Evolutionary conservation across 2,329 filamentous ascomycete species (phyloP).

Genomic region (Dactylellina sp.): DNA sequence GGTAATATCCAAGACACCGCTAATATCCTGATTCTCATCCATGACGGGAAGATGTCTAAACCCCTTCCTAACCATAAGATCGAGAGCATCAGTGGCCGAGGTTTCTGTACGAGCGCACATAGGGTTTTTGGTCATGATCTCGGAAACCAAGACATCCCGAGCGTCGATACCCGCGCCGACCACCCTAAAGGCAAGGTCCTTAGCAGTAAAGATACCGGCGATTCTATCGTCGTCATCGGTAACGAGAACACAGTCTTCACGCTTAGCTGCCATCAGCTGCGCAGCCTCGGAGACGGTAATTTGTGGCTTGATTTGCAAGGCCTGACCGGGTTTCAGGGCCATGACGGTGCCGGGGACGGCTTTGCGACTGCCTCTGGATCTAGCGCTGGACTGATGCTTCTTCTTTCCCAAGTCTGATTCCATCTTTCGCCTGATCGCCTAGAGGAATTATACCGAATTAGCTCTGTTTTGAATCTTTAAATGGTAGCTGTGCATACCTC

Average conservation of each 20-base stretch:
- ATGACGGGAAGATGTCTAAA: constrained; percentile 98
- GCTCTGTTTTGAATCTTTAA: constrained; percentile 27
- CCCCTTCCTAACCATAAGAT: constrained; percentile 97
- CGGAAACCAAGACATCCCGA: constrained; percentile 88
- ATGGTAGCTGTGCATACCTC: constrained; percentile 77
- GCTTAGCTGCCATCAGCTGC: constrained; percentile 98
- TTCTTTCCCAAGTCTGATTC: constrained; percentile 98
- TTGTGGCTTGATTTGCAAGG: constrained; percentile 94
- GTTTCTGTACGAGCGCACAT: constrained; percentile 97
- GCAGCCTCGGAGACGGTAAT: constrained; percentile 96
- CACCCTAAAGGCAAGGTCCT: constrained; percentile 96
- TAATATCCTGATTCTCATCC: constrained; percentile 99
- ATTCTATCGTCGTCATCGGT: constrained; percentile 98
- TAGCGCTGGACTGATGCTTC: constrained; percentile 77
- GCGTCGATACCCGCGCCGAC: constrained; percentile 92
- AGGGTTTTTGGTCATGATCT: constrained; percentile 99
- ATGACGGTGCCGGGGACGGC: constrained; percentile 90
- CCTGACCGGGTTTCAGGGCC: constrained; percentile 91
- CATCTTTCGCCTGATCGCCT: constrained; percentile 97
- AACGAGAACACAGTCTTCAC: constrained; percentile 96
- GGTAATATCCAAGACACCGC: constrained; percentile 96
- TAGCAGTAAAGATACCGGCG: constrained; percentile 98
- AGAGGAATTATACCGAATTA: constrained; percentile 55
- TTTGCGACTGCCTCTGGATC: constrained; percentile 87
- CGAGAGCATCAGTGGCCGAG: constrained; percentile 94